phyloP scores from a whole-genome alignment of 805 yeast genomes.

The Saccharomycopsis malanga region DNA sequence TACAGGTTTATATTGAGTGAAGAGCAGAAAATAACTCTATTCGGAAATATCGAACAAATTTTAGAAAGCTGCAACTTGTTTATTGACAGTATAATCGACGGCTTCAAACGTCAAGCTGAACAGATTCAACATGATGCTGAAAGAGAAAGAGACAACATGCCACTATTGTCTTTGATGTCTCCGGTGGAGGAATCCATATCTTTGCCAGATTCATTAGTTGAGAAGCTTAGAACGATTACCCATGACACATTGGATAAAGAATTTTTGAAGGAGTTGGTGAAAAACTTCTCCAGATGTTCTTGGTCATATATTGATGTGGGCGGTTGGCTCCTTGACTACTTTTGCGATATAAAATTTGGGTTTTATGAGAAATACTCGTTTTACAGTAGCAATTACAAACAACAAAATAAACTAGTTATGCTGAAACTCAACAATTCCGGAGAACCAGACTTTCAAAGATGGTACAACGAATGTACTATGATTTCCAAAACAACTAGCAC shows the following conservation, averaged over 20 bases:
- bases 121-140: slow-evolving; percentile 15
- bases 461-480: slow-evolving; percentile 30
- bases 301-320: neutral
- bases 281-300: neutral
- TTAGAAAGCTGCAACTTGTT: slow-evolving; percentile 27
- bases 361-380: slow-evolving; percentile 29
- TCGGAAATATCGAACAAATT: slow-evolving; percentile 30
- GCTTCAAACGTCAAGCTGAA: slow-evolving; percentile 1
- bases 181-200: slow-evolving; percentile 17
- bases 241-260: slow-evolving; percentile 2
- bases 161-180: slow-evolving; percentile 27
- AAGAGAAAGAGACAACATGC: neutral
- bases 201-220: slow-evolving; percentile 22
- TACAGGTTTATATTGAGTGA: slow-evolving; percentile 25
- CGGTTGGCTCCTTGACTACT: neutral
- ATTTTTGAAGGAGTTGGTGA: neutral
- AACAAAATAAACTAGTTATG: slow-evolving; percentile 23
- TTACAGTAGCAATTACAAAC: slow-evolving; percentile 28
- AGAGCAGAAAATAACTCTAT: slow-evolving; percentile 25
- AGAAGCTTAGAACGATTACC: neutral
- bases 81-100: slow-evolving; percentile 13
- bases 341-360: slow-evolving; percentile 21
- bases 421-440: slow-evolving; percentile 25
- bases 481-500: slow-evolving; percentile 26
- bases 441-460: slow-evolving; percentile 25